These are phyloP conservation scores for Aspergillus sp. DNA, from an alignment of 2,329 filamentous ascomycete species.

Conservation along the genomic window DNA sequence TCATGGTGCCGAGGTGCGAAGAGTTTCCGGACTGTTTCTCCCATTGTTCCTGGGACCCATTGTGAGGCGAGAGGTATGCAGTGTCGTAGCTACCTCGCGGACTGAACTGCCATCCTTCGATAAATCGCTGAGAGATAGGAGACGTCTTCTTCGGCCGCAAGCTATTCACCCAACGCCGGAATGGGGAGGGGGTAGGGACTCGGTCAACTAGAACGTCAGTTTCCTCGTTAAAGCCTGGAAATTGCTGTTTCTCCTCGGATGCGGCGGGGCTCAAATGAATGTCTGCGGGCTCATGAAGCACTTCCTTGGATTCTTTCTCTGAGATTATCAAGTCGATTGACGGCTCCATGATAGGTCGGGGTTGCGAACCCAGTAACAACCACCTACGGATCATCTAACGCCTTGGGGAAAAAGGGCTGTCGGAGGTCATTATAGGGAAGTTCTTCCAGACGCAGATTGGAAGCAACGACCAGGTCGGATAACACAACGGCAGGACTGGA, in stretches of 20 bases:
- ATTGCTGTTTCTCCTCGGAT: conserved; percentile 12
- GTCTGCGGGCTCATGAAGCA: conserved; percentile 9
- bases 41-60: conserved; percentile 46
- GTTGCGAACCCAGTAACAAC: not conserved
- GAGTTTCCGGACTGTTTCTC: conserved; percentile 76
- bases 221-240: not conserved
- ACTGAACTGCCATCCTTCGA: conserved; percentile 44
- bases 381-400: not conserved
- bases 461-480: conserved; percentile 4
- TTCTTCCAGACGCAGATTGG: conserved; percentile 2
- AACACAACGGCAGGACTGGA: not conserved
- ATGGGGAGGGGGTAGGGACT: conserved; percentile 29
- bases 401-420: not conserved
- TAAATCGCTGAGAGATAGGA: conserved; percentile 29
- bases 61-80: conserved; percentile 24
- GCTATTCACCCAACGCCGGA: conserved; percentile 46
- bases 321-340: conserved; percentile 2
- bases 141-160: conserved; percentile 36
- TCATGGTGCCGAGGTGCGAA: conserved; percentile 78
- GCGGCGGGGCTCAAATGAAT: conserved; percentile 8
- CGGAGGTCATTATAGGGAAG: not conserved
- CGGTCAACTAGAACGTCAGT: conserved; percentile 13
- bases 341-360: conserved; percentile 17
- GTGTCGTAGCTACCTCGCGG: conserved; percentile 23
- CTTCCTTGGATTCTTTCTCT: conserved; percentile 19